Base-by-base conservation (phyloP, 495 filamentous ascomycete genomes). In the Aspergillus hancockii region DNA sequence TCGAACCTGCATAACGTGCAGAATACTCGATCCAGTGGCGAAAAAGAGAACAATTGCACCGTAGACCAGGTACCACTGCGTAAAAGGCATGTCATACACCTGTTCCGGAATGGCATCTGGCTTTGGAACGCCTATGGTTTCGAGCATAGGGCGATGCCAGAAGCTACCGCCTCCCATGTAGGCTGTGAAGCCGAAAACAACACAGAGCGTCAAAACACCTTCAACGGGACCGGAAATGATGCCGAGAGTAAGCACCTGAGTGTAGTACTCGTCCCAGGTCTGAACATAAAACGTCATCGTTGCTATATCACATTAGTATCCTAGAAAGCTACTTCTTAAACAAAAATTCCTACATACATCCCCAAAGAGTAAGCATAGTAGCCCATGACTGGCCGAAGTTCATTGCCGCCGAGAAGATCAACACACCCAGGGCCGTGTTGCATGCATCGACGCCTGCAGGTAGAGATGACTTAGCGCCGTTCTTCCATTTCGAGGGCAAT, bases 231-330 rank as follows among this genome's bases (percentile, higher is more conserved):
- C 94, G 62, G 93, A 97, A 58, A 98, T 81, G 63, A 98, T 78
- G 54, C 94, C 94, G 0, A 98, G 83, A 14, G 91, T 97, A 23
- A 98, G 84, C 10, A 93, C 92, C 69, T 96, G 90, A 38, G 94
- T 98, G 76, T 97, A 95, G 75, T 97, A 98, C 75, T 97, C 94
- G 63, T 98, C 94, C 94, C 94, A 98, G 31, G 94, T 98, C 71
- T 97, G 94, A 22, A 98, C 87, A 71, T 98, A 98, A 75, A 98
- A 98, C 16, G 92, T 97, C 67, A 93, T 78, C 34, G 88, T 84
- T 0, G 88, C 88, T 90, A 61, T 21, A 30, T 47, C 14, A 14
- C 14, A 34, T 77, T 61, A 74, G 69, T 63, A 40, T 28, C 41
- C 32, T 32, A 5, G 30, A 30, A 52, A 43, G 49, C 1, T 32